These are phyloP conservation scores for Sicyos edulis DNA, from an alignment of 306 rosid genomes.

Conservation along the genomic window DNA sequence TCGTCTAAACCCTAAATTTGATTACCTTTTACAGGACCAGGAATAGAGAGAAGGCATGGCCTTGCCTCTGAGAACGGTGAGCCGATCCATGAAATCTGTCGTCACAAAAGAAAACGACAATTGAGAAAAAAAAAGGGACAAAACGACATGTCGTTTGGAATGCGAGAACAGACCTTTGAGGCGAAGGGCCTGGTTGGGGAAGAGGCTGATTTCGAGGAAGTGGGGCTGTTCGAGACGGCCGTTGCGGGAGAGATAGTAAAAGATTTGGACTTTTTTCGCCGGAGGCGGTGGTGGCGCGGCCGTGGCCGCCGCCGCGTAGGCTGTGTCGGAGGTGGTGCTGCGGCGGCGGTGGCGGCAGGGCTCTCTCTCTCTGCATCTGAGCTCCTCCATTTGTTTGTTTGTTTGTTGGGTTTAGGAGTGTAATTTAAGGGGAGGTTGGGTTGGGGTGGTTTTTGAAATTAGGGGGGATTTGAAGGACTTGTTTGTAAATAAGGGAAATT, in stretches of 20 bases:
- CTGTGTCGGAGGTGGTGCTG: conserved; percentile 46
- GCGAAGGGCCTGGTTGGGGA: conserved; percentile 63
- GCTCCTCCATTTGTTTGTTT: too few relatives aligned
- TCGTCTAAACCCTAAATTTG: too few relatives aligned
- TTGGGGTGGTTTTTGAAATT: background rate
- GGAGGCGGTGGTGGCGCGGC: too few relatives aligned
- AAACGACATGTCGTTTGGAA: background rate
- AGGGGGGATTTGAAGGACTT: background rate
- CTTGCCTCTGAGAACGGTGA: conserved; percentile 62
- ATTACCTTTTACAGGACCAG: conserved; percentile 97
- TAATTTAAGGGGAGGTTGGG: background rate
- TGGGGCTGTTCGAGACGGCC: conserved; percentile 89
- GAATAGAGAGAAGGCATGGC: conserved; percentile 80
- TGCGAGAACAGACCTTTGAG: conserved; percentile 38
- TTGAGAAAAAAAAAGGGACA: background rate
- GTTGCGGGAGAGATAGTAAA: conserved; percentile 75
- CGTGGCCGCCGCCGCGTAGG: conserved; percentile 26
- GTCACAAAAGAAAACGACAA: background rate
- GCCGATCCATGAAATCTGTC: conserved; percentile 66
- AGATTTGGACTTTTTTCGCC: conserved; percentile 57
- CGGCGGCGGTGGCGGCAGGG: background rate
- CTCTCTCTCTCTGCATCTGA: conserved; percentile 42
- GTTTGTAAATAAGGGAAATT: background rate
- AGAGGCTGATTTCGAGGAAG: conserved; percentile 61
- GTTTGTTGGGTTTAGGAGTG: too few relatives aligned